These are phyloP conservation scores for Acmispon strigosus DNA, from an alignment of 306 rosid species.

Conservation along the genomic window DNA sequence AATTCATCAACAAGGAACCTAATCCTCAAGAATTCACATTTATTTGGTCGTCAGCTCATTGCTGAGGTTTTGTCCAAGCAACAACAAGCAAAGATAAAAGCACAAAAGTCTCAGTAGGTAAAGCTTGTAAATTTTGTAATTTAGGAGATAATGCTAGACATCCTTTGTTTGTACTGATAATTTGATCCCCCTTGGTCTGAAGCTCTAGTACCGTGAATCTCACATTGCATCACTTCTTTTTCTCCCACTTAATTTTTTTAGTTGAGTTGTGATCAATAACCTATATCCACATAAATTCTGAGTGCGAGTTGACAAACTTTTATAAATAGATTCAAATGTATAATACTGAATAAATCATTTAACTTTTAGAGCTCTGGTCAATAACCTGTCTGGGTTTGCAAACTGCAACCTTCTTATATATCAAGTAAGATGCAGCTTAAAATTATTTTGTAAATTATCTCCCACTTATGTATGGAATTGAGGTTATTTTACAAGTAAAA, in stretches of 20 bases:
- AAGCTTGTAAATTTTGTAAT: constrained; percentile 7
- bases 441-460: background rate
- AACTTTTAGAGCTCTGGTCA: background rate
- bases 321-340: constrained; percentile 7
- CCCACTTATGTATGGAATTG: background rate
- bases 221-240: background rate
- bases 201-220: background rate
- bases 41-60: constrained; percentile 76
- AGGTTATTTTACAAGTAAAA: background rate
- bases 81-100: constrained; percentile 44
- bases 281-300: background rate
- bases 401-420: background rate
- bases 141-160: constrained; percentile 1
- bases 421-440: background rate
- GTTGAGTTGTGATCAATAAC: background rate
- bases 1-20: constrained; percentile 73
- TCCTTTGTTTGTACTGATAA: background rate
- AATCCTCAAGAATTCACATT: constrained; percentile 71
- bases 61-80: constrained; percentile 82
- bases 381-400: constrained; percentile 1
- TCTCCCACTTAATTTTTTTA: background rate
- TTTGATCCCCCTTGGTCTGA: background rate
- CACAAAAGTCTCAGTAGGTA: constrained; percentile 17
- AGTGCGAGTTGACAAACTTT: background rate
- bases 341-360: background rate